Evolutionary conservation across 2,329 filamentous ascomycete genomes (phyloP), one percentile per base, ranked within the genome.

Genomic region (Colletotrichum magnum): DNA sequence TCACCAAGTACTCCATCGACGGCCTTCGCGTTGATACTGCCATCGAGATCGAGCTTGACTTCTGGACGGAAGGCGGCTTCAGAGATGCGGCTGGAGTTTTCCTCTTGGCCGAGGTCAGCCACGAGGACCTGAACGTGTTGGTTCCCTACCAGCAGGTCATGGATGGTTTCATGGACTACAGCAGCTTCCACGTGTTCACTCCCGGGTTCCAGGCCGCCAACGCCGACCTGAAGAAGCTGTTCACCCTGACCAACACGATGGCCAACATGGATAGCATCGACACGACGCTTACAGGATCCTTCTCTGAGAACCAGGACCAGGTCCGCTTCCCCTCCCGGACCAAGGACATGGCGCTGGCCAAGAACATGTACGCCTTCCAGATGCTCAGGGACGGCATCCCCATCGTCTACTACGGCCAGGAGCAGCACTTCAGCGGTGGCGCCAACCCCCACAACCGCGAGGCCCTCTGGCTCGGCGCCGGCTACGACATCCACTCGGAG

Each of bases 401-500:
- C 0, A 88, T 91, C 63, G 82, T 92, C 41, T 92, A 92, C 78
- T 86, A 90, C 72, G 90, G 90, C 47, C 88, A 90, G 72, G 90
- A 92, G 77, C 90, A 92, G 73, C 87, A 86, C 71, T 89, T 85
- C 75, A 75, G 80, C 3, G 82, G 81, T 21, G 81, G 77, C 41
- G 78, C 78, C 59, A 88, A 87, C 13, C 79, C 83, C 0, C 83
- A 82, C 62, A 85, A 86, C 73, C 86, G 88, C 15, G 88, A 90
- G 74, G 86, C 88, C 7, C 81, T 87, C 54, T 91, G 89, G 89
- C 77, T 84, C 12, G 51, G 39, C 1, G 86, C 84, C 16, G 79
- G 78, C 12, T 90, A 86, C 76, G 74, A 81, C 68, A 85, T 80
- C 1, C 70, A 78, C 5, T 72, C 82, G 6, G 81, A 85, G 36